Base-by-base conservation (phyloP, 2,329 filamentous ascomycete species). In the Curvularia spicifera region DNA sequence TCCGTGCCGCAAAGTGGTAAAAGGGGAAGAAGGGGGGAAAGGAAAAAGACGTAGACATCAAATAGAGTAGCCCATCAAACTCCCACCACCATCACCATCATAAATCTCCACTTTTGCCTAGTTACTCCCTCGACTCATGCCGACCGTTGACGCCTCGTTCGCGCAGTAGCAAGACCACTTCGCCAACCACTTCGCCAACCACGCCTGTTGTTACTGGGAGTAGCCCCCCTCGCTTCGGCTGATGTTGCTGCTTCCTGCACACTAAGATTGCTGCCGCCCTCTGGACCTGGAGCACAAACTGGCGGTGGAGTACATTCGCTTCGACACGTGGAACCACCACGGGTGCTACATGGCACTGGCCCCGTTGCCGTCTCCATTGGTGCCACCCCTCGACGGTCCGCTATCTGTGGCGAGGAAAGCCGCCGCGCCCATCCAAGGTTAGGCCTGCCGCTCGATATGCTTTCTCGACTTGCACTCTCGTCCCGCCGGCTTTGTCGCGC, bases 241-340 rank as follows among this genome's bases (percentile, higher is more conserved):
- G 24, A 4, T 26, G 24, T 6, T 6, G 6, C 24, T 4, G 24
- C 24, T 26, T 31, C 26, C 15, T 46, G 56, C 46, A 40, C 52
- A 45, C 15, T 43, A 33, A 13, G 3, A 33, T 12, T 33, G 2
- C 31, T 8, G 13, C 8, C 8, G 33, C 31, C 51, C 8, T 55
- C 46, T 35, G 37, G 45, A 55, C 20, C 33, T 35, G 31, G 45
- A 55, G 26, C 33, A 40, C 39, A 43, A 44, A 46, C 47, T 9
- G 49, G 33, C 18, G 42, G 55, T 49, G 44, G 51, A 58, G 51
- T 50, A 40, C 45, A 18, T 42, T 50, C 56, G 46, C 56, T 58
- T 50, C 45, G 26, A 39, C 51, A 40, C 51, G 53, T 45, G 47
- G 44, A 42, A 40, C 46, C 55, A 26, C 44, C 51, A 46, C 45